Conservation (phyloP, 768 basidiomycete species). For the Boletus rubescentipes region DNA sequence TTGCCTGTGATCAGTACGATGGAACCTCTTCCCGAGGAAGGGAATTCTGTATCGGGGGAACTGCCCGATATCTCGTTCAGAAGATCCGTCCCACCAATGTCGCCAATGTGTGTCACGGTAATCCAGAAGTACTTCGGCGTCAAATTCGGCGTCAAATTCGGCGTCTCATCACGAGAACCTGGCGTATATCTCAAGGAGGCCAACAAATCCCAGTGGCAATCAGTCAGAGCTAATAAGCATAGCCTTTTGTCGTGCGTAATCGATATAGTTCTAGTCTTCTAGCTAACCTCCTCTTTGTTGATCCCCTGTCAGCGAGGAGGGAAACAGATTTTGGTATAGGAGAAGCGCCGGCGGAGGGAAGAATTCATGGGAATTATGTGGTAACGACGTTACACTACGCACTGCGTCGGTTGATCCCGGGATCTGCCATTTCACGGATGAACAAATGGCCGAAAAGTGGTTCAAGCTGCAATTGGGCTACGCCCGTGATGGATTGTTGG, state of each 20-base stretch:
- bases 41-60: neutral
- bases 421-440: neutral
- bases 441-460: slow-evolving; percentile 1
- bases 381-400: neutral
- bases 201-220: neutral
- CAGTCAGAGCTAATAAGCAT: neutral
- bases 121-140: slow-evolving; percentile 1
- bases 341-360: neutral
- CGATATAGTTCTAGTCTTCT: too few species aligned
- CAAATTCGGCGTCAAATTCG: too few species aligned
- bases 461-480: slow-evolving; percentile 1
- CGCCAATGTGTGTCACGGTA: neutral
- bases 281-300: neutral
- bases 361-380: slow-evolving; percentile 2
- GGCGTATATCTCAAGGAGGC: neutral
- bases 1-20: neutral
- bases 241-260: neutral
- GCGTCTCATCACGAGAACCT: neutral
- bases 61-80: neutral
- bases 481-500: neutral
- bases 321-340: neutral
- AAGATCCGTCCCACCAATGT: neutral
- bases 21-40: too few species aligned
- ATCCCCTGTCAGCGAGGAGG: neutral
- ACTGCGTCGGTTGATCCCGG: neutral